These are phyloP conservation scores for Albophoma yamanashiensis DNA, from an alignment of 2,329 filamentous ascomycete genomes.

Conservation along the genomic window DNA sequence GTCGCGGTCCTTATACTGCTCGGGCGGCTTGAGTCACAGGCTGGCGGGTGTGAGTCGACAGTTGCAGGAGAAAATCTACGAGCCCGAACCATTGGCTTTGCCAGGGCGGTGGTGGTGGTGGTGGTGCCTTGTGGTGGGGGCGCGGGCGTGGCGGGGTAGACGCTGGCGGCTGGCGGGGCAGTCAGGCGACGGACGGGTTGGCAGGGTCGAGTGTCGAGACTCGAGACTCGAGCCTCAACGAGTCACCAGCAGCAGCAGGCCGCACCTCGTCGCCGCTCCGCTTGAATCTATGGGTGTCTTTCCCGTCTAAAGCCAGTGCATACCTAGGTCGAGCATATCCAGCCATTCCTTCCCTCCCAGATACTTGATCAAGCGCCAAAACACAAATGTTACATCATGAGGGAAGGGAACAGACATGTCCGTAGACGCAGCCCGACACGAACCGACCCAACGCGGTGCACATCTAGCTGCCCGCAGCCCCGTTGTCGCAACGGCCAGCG, in stretches of 20 bases:
- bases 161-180: background rate
- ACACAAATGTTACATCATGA: background rate
- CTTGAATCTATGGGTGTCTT: background rate
- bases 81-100: background rate
- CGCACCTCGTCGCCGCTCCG: no score
- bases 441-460: background rate
- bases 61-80: background rate
- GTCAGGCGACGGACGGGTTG: background rate
- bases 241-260: background rate
- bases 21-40: background rate
- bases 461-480: constrained; percentile 4
- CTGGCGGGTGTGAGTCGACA: background rate
- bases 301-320: background rate
- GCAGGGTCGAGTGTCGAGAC: no score
- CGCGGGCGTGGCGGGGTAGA: background rate
- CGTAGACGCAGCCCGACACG: background rate
- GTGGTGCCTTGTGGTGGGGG: background rate
- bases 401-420: background rate
- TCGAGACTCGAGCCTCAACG: background rate
- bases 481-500: background rate
- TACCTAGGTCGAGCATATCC: background rate
- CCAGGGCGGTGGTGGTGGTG: background rate
- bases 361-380: background rate
- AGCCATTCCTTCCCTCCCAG: background rate
- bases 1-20: background rate